phyloP scores from a whole-genome alignment of 2,329 filamentous ascomycete genomes.

The Beauveria brongniartii region DNA sequence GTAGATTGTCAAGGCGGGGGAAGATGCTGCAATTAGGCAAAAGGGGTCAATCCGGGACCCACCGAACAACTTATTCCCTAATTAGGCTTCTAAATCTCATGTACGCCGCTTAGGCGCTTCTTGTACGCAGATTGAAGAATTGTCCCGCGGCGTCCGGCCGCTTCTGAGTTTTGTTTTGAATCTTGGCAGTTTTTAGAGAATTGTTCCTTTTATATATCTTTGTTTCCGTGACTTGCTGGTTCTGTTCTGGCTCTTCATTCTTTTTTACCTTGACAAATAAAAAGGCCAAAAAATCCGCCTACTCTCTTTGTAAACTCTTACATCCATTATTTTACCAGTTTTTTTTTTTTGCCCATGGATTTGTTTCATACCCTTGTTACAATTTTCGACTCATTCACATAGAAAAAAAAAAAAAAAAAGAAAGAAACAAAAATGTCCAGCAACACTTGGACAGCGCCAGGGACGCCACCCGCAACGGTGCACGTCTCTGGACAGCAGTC shows the following conservation, averaged over 20 bases:
- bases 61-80: neutral
- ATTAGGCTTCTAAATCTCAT: constrained; percentile 10
- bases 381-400: neutral
- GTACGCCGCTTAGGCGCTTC: neutral
- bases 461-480: neutral
- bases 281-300: no score
- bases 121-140: neutral
- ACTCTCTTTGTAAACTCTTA: no score
- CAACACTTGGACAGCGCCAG: neutral
- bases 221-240: neutral
- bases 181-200: neutral
- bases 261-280: neutral
- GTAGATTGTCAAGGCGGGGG: neutral
- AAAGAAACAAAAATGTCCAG: neutral
- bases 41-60: neutral
- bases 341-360: neutral
- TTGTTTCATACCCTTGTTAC: neutral
- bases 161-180: neutral
- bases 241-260: neutral
- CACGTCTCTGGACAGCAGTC: constrained; percentile 28
- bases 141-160: neutral
- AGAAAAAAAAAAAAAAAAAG: no score
- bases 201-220: neutral
- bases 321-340: neutral
- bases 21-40: neutral